Evolutionary conservation across 129 eudicot genomes (phyloP).

Genomic region (Deinandra increscens): DNA sequence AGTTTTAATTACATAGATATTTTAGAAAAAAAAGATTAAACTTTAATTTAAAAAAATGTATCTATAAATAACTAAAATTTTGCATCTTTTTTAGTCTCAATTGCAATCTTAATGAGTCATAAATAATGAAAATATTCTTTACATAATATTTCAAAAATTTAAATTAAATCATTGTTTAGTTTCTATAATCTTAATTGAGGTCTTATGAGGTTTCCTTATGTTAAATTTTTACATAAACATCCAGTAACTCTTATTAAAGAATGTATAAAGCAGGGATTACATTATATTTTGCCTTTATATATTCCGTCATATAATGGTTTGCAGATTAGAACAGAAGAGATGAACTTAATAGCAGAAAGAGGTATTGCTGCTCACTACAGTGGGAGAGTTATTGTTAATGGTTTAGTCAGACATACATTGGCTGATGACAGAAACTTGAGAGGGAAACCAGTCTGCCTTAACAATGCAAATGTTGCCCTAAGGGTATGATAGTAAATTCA

Average conservation of each 20-base stretch:
- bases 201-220: background rate
- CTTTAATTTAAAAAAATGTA: no score
- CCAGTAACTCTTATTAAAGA: background rate
- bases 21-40: background rate
- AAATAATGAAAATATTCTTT: background rate
- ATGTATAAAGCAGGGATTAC: background rate
- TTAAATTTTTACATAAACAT: background rate
- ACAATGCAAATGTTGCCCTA: slow-evolving; percentile 80
- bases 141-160: background rate
- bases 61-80: no score
- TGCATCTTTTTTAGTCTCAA: background rate
- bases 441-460: slow-evolving; percentile 71
- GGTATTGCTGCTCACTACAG: slow-evolving; percentile 98
- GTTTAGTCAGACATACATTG: slow-evolving; percentile 58
- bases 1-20: background rate
- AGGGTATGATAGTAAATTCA: slow-evolving; percentile 51
- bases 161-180: background rate
- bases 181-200: background rate
- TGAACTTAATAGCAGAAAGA: slow-evolving; percentile 94
- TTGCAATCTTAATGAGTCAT: background rate
- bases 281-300: slow-evolving; percentile 13
- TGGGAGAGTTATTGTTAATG: slow-evolving; percentile 73
- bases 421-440: slow-evolving; percentile 53
- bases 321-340: slow-evolving; percentile 97
- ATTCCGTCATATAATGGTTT: background rate